Evolutionary conservation across 1,284 basidiomycete species (phyloP), one percentile per base, ranked within the genome.

Genomic region (Moesziomyces aphidis): DNA sequence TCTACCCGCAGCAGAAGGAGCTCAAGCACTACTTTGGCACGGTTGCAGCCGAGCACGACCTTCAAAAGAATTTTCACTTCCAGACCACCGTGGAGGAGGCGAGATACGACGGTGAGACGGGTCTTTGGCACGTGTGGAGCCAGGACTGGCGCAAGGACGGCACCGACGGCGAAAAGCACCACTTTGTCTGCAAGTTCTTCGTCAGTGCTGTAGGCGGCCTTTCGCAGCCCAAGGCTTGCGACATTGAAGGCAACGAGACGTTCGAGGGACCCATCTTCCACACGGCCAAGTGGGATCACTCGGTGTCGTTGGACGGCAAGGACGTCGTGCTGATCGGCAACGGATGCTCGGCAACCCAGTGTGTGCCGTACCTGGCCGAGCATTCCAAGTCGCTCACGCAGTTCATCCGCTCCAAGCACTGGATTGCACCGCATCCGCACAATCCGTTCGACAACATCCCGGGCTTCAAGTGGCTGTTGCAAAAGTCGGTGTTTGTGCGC

Each of bases 201-300:
- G 69, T 82, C 55, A 60, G 54, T 19, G 80, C 77, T 21, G 79
- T 84, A 17, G 83, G 83, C 8, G 82, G 82, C 15, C 55, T 84
- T 4, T 78, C 73, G 11, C 70, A 78, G 55, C 82, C 83, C 23
- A 84, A 83, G 52, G 39, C 60, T 4, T 81, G 79, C 53, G 68
- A 69, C 34, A 81, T 83, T 28, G 60, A 72, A 7, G 82, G 82
- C 5, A 50, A 79, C 39, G 78, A 84, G 47, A 61, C 62, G 19
- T 85, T 85, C 58, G 56, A 78, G 19, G 80, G 79, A 2, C 55
- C 79, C 7, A 62, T 78, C 55, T 85, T 86, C 71, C 85, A 86
- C 63, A 82, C 83, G 28, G 84, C 83, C 0, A 67, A 80, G 5
- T 86, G 85, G 85, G 81, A 85, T 53, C 78, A 82, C 42, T 65